These are phyloP conservation scores for Macrolepiota albuminosa DNA, from an alignment of 768 basidiomycete genomes.

Conservation along the genomic window DNA sequence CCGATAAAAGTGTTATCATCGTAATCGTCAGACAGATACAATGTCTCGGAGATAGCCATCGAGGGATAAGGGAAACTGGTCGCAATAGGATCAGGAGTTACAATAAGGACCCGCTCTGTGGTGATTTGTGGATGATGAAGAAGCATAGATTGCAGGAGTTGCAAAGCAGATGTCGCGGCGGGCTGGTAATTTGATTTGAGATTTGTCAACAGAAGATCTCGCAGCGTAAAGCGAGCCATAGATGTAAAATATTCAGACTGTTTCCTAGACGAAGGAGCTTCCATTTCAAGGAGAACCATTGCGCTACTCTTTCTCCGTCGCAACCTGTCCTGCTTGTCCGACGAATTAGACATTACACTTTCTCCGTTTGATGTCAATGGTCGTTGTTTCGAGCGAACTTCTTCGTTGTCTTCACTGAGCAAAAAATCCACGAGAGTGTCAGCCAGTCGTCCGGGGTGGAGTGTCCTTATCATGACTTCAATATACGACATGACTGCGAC, in stretches of 20 bases:
- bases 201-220: slow-evolving; percentile 82
- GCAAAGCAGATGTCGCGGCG: slow-evolving; percentile 72
- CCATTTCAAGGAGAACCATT: slow-evolving; percentile 85
- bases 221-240: slow-evolving; percentile 85
- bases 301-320: slow-evolving; percentile 79
- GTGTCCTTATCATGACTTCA: slow-evolving; percentile 78
- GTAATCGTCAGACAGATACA: slow-evolving; percentile 35
- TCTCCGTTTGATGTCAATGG: slow-evolving; percentile 36
- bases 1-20: slow-evolving; percentile 46
- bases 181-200: slow-evolving; percentile 61
- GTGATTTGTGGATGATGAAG: slow-evolving; percentile 60
- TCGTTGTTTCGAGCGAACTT: slow-evolving; percentile 39
- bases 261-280: slow-evolving; percentile 66
- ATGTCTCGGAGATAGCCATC: slow-evolving; percentile 23
- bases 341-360: slow-evolving; percentile 27
- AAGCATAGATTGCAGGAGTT: slow-evolving; percentile 75
- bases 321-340: slow-evolving; percentile 41
- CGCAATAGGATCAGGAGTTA: slow-evolving; percentile 64
- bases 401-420: slow-evolving; percentile 80
- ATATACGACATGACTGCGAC: slow-evolving; percentile 96
- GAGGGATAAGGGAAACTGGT: slow-evolving; percentile 70
- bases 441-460: slow-evolving; percentile 63
- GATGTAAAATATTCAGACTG: slow-evolving; percentile 83
- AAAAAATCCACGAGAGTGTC: slow-evolving; percentile 75
- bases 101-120: slow-evolving; percentile 63